Conservation (phyloP, 2,329 filamentous ascomycete species). For the Lachnellula hyalina region DNA sequence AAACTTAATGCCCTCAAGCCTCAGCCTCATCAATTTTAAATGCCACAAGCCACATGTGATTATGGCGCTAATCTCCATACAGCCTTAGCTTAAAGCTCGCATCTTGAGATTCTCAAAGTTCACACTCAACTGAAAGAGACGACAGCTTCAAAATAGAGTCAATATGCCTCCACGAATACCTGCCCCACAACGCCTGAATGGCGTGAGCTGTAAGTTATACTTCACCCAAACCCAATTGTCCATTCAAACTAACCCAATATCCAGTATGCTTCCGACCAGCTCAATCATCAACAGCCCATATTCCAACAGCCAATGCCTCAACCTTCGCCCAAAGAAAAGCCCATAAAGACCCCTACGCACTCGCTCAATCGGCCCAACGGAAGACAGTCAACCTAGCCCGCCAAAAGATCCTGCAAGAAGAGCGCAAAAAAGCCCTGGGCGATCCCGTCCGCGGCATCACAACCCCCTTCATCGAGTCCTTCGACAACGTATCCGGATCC, state of each 20-base stretch:
- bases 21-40: not conserved
- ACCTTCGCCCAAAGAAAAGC: conserved; percentile 55
- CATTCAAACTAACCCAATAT: conserved; percentile 13
- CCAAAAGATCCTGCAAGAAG: conserved; percentile 61
- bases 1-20: not conserved
- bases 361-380: conserved; percentile 74
- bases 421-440: conserved; percentile 62
- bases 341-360: conserved; percentile 75
- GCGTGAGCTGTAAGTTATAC: conserved; percentile 51
- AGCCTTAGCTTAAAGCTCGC: not conserved
- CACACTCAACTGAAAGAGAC: conserved; percentile 1
- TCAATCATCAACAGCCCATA: conserved; percentile 46
- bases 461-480: conserved; percentile 79
- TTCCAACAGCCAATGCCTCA: conserved; percentile 60
- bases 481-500: conserved; percentile 53
- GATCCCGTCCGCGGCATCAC: conserved; percentile 72
- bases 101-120: conserved; percentile 22
- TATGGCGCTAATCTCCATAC: not conserved
- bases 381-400: conserved; percentile 78
- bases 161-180: conserved; percentile 64
- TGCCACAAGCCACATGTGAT: not conserved
- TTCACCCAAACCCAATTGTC: not conserved
- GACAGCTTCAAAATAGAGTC: not conserved
- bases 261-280: conserved; percentile 57
- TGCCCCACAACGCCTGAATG: conserved; percentile 53